Evolutionary conservation across 306 rosid genomes (phyloP), one percentile per base, ranked within the genome.

Genomic region (Erythrophleum fordii): DNA sequence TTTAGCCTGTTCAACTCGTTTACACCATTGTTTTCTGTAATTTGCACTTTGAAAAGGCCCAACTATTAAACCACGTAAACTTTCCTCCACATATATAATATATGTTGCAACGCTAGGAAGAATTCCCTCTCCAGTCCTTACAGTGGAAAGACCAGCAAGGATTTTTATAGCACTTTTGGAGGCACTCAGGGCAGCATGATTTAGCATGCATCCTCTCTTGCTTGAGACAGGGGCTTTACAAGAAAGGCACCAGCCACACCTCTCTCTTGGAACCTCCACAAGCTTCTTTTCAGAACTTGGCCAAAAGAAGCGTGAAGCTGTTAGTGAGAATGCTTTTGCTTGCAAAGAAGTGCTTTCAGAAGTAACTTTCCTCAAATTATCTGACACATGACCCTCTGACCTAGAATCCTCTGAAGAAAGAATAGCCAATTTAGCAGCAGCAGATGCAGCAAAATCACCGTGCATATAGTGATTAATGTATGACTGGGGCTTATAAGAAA

Each of bases 191-290:
- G 85, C 89, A 76, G 98, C 96, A 80, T 95, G 99, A 86, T 95
- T 95, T 85, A 95, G 84, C 98, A 93, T 90, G 85, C 99, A 95
- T 53, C 99, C 99, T 88, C 90, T 93, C 93, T 90, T 95, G 91
- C 99, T 91, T 72, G 93, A 71, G 73, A 85, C 89, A 55, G 91
- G 18, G 28, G 94, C 88, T 89, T 88, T 92, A 81, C 99, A 95
- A 73, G 99, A 91, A 81, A 93, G 85, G 85, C 99, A 95, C 99
- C 99, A 95, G 77, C 97, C 98, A 90, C 99, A 95, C 85, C 99
- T 95, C 90, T 95, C 99, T 81, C 98, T 95, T 46, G 99, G 98
- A 72, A 93, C 97, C 84, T 95, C 99, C 84, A 93, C 90, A 41
- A 85, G 97, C 91, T 95, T 95, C 84, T 87, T 95, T 78, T 95